phyloP scores from a whole-genome alignment of 495 filamentous ascomycete species.

The Penicillium verhagenii region DNA sequence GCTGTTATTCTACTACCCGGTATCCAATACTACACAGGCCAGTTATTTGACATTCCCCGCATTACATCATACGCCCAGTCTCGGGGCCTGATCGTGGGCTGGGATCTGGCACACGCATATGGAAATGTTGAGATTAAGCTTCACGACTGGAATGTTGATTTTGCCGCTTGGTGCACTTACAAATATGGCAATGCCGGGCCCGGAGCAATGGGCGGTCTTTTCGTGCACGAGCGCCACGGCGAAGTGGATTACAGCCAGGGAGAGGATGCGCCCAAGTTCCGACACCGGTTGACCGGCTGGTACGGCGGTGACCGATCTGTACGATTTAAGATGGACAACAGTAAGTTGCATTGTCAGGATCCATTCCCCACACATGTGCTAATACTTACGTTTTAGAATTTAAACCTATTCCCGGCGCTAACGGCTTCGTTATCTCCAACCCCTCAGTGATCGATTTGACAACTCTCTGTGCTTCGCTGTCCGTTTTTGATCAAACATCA shows the following conservation, averaged over 20 bases:
- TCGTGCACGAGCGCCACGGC: slow-evolving; percentile 77
- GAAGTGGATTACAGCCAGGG: slow-evolving; percentile 47
- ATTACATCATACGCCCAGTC: slow-evolving; percentile 80
- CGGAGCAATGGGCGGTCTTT: slow-evolving; percentile 80
- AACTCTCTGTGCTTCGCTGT: slow-evolving; percentile 69
- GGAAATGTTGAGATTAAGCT: slow-evolving; percentile 84
- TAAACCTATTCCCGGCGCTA: slow-evolving; percentile 65
- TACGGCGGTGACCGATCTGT: slow-evolving; percentile 80
- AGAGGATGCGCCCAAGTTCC: slow-evolving; percentile 45
- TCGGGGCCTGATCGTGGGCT: slow-evolving; percentile 77
- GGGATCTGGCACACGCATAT: slow-evolving; percentile 92
- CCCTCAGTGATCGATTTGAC: slow-evolving; percentile 59
- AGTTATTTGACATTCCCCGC: slow-evolving; percentile 78
- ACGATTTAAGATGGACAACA: slow-evolving; percentile 77
- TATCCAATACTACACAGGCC: slow-evolving; percentile 94
- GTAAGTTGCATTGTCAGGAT: slow-evolving; percentile 26
- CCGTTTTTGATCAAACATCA: slow-evolving; percentile 72
- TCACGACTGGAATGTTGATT: slow-evolving; percentile 93
- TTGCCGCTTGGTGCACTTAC: slow-evolving; percentile 93
- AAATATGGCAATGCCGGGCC: slow-evolving; percentile 95
- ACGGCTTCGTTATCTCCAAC: slow-evolving; percentile 61
- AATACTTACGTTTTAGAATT: slow-evolving; percentile 50
- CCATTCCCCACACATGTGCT: not conserved
- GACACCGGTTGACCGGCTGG: slow-evolving; percentile 74
- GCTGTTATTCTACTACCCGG: slow-evolving; percentile 85